Evolutionary conservation across 345 rosid genomes (phyloP), one percentile per base, ranked within the genome.

Genomic region (Rubroshorea leprosula): DNA sequence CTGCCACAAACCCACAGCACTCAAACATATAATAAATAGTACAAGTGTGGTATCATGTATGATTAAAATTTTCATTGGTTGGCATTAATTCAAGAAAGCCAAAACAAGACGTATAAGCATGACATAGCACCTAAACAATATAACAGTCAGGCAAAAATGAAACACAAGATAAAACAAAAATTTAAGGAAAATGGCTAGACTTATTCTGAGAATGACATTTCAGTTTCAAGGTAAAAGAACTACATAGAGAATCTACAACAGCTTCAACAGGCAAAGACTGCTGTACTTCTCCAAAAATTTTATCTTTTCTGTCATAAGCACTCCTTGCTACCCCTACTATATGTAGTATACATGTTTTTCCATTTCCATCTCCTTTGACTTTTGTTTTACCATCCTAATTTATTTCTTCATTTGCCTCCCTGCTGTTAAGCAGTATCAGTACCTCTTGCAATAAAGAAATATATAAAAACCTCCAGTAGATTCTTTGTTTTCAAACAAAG

Each of bases 251-350:
- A 14, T 50, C 48, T 23, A 24, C 8, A 29, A 20, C 17, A 60
- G 55, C 55, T 60, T 35, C 55, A 35, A 50, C 31, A 50, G 35
- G 16, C 55, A 60, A 1, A 46, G 16, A 29, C 22, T 41, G 48
- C 5, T 24, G 19, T 15, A 20, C 41, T 17, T 20, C 46, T 31
- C 12, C 49, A 61, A 38, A 49, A 29, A 39, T 8, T 19, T 51
- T 17, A 23, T 19, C 25, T 12, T 56, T 21, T 12, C 2, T 16
- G 12, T 23, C 39, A 22, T 13, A 39, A 7, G 15, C 27, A 22
- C 23, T 21, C 47, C 49, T 16, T 55, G 49, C 20, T 44, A 35
- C 24, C 19, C 35, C 35, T 29, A 18, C 51, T 21, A n/a, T n/a
- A n/a, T n/a, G n/a, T n/a, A n/a, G n/a, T n/a, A n/a, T n/a, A n/a